Evolutionary conservation across 441 rosid species (phyloP), one percentile per base, ranked within the genome.

Genomic region (Gossypium aridum): DNA sequence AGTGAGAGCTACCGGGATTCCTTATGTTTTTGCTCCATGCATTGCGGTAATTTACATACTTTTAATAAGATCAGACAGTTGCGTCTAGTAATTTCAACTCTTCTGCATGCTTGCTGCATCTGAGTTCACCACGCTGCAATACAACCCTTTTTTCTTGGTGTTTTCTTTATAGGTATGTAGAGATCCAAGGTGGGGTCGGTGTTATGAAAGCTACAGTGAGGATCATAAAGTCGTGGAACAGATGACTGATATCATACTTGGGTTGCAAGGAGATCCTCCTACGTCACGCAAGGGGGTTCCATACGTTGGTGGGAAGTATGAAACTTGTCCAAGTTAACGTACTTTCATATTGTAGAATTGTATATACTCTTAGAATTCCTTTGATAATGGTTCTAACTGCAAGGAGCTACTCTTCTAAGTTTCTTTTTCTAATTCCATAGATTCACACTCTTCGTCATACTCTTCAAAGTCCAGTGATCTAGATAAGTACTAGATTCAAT

Each of bases 101-200:
- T 7, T 70, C 56, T 5, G 8, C 17, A 37, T 26, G 16, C 22
- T 34, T 54, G 8, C 13, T 60, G 14, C 57, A 28, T 19, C 5
- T 17, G 49, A 49, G 8, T 62, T 79, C 22, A 37, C 60, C 64
- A 26, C 19, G 49, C 49, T 23, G 25, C 67, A 14, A 17, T 62
- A 17, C 37, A 20, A 25, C 10, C 17, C 76, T 59, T 62, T 63
- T 8, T 13, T 26, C 75, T 66, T 62, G 72, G 80, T n/a, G 22
- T 60, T 80, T 26, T 49, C 70, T 75, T 26, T 69, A 70, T 80
- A 90, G 92, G 94, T 90, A 62, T 90, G 94, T 78, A 83, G 89
- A 78, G 92, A 88, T 82, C 94, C 92, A 3, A 86, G 92, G 76
- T 90, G 94, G 92, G 94, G 94, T 53, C 81, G 94, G 74, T 88